These are phyloP conservation scores for Irpex lacteus DNA, from an alignment of 1,284 basidiomycete genomes.

Conservation along the genomic window DNA sequence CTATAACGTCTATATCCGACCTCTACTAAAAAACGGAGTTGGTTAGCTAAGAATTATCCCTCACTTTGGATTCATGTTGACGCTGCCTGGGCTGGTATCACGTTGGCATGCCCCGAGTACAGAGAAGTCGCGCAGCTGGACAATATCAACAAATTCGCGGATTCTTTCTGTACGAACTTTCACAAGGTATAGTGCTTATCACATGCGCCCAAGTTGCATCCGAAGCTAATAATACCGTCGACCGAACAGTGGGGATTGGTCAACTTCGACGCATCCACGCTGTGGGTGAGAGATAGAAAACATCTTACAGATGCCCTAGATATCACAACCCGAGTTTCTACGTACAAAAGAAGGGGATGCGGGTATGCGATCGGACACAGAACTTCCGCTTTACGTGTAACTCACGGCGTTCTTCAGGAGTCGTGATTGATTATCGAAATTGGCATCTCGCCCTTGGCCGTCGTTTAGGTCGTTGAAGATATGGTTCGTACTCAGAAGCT, in stretches of 20 bases:
- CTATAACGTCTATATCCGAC: not conserved
- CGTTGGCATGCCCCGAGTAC: constrained; percentile 77
- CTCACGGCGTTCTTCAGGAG: constrained; percentile 41
- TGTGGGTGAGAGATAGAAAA: constrained; percentile 79
- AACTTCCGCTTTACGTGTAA: not conserved
- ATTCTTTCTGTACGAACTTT: constrained; percentile 89
- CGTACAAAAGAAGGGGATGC: constrained; percentile 73
- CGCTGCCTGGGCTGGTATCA: constrained; percentile 89
- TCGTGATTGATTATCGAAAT: constrained; percentile 91
- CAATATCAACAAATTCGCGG: constrained; percentile 74
- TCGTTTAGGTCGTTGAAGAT: constrained; percentile 87
- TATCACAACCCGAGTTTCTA: constrained; percentile 84
- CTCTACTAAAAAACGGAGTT: not conserved
- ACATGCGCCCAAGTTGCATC: not conserved
- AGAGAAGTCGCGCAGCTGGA: constrained; percentile 62
- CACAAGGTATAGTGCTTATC: constrained; percentile 65
- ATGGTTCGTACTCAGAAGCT: constrained; percentile 90
- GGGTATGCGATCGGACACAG: constrained; percentile 38
- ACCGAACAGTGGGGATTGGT: constrained; percentile 76
- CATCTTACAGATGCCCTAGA: constrained; percentile 82
- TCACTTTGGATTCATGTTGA: constrained; percentile 89
- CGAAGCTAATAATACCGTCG: not conserved
- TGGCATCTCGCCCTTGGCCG: constrained; percentile 91
- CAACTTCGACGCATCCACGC: constrained; percentile 82
- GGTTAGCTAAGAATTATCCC: constrained; percentile 57